Percentiles rank a stretch among this genome's conserved stretches.
These are phyloP conservation scores for Solanum hybrid DNA, from an alignment of 305 asterid species.

Conservation along the genomic window DNA sequence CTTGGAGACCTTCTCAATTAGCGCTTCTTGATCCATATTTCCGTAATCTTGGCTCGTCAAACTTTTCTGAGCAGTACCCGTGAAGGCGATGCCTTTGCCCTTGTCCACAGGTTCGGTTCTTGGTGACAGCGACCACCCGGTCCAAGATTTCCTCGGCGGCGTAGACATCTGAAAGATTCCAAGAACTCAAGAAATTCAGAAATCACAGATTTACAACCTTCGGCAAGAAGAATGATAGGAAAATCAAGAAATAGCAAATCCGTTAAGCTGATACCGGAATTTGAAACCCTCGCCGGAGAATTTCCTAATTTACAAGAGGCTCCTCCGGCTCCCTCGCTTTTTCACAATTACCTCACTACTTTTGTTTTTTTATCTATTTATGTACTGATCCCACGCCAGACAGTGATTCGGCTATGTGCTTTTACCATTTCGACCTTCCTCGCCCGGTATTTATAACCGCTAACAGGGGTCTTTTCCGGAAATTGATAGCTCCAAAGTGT, in stretches of 20 bases:
- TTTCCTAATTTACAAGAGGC: neutral
- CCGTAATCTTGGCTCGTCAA: slow-evolving; percentile 24
- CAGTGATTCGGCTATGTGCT: slow-evolving; percentile 6
- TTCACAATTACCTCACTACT: neutral
- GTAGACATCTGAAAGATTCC: slow-evolving; percentile 45
- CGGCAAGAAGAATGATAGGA: neutral
- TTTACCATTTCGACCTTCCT: neutral
- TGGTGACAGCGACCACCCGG: slow-evolving; percentile 49
- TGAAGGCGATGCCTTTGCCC: slow-evolving; percentile 41
- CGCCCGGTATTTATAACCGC: neutral
- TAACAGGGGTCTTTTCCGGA: slow-evolving; percentile 1
- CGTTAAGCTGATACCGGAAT: neutral
- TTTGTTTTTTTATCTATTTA: neutral
- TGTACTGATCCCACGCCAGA: slow-evolving; percentile 8
- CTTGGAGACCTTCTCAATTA: slow-evolving; percentile 40
- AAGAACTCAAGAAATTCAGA: neutral
- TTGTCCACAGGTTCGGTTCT: slow-evolving; percentile 44
- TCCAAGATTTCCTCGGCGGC: slow-evolving; percentile 59
- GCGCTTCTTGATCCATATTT: slow-evolving; percentile 40
- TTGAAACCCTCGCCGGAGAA: neutral
- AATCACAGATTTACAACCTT: neutral
- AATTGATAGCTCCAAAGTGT: slow-evolving; percentile 6
- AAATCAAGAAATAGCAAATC: neutral
- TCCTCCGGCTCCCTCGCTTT: slow-evolving; percentile 4
- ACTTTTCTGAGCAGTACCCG: neutral